phyloP scores from a whole-genome alignment of 2,329 filamentous ascomycete species.

The Alternaria panax region DNA sequence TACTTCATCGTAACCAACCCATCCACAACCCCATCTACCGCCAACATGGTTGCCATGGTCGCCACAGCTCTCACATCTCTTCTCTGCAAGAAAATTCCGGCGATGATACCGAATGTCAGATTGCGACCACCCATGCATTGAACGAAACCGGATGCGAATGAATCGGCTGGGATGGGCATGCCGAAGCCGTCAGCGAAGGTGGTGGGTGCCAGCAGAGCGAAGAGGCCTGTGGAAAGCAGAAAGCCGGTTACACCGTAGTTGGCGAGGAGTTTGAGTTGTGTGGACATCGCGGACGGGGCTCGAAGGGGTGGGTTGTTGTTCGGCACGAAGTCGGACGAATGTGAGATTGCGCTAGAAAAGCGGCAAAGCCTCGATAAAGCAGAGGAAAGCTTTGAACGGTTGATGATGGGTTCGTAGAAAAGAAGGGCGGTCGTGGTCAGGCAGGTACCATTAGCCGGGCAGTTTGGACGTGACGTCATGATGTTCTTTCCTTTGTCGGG shows the following conservation, averaged over 20 bases:
- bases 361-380: background rate
- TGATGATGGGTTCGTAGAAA: background rate
- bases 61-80: slow-evolving; percentile 13
- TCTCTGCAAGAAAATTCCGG: slow-evolving; percentile 11
- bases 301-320: background rate
- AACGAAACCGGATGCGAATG: slow-evolving; percentile 26
- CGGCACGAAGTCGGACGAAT: background rate
- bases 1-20: slow-evolving; percentile 21
- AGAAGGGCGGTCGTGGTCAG: background rate
- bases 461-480: background rate
- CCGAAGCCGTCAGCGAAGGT: slow-evolving; percentile 21
- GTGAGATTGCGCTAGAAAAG: background rate
- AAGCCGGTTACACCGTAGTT: slow-evolving; percentile 21
- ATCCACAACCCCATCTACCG: slow-evolving; percentile 21
- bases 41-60: slow-evolving; percentile 22
- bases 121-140: slow-evolving; percentile 28
- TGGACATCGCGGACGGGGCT: background rate
- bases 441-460: background rate
- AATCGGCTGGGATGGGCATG: slow-evolving; percentile 20
- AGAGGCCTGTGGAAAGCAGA: slow-evolving; percentile 18
- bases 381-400: background rate
- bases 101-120: slow-evolving; percentile 23
- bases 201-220: slow-evolving; percentile 18
- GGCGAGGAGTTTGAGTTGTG: slow-evolving; percentile 18
- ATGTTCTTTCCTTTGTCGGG: background rate